phyloP scores from a whole-genome alignment of 1,284 basidiomycete genomes.

The Porogramme epimiltina region DNA sequence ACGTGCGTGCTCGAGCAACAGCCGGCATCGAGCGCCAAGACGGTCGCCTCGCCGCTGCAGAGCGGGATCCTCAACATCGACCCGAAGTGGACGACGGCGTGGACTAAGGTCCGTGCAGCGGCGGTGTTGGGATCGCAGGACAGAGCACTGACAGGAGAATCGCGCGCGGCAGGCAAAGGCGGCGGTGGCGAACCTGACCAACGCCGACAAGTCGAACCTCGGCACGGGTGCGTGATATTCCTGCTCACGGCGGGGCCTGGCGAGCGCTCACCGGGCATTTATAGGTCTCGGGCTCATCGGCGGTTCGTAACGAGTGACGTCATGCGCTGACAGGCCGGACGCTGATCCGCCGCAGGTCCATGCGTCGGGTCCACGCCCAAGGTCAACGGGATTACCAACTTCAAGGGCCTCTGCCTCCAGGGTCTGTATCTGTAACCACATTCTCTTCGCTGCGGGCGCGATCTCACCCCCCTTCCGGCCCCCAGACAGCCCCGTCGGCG shows the following conservation, averaged over 20 bases:
- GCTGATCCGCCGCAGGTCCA: conserved; percentile 36
- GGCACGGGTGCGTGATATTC: conserved; percentile 45
- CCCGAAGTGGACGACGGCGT: conserved; percentile 54
- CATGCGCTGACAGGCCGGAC: too few relatives aligned
- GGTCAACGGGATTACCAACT: conserved; percentile 55
- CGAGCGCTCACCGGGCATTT: neutral
- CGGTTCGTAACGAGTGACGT: too few relatives aligned
- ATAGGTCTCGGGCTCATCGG: conserved; percentile 41
- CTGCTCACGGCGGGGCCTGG: neutral
- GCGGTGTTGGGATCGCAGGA: neutral
- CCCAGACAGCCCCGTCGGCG: conserved; percentile 60
- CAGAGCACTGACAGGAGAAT: neutral
- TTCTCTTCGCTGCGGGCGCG: neutral
- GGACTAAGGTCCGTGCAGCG: conserved; percentile 43
- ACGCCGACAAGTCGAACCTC: conserved; percentile 56
- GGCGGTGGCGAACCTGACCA: conserved; percentile 50
- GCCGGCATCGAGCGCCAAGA: conserved; percentile 22
- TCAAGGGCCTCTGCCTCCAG: conserved; percentile 71
- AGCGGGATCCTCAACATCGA: conserved; percentile 42
- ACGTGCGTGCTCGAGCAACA: conserved; percentile 9
- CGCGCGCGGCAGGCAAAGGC: conserved; percentile 40
- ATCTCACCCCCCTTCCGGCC: neutral
- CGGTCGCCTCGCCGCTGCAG: conserved; percentile 10
- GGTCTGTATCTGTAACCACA: conserved; percentile 33
- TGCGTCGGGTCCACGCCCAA: conserved; percentile 72